Evolutionary conservation across 139 green algal genomes (phyloP).

Genomic region (Micractinium sp.): DNA sequence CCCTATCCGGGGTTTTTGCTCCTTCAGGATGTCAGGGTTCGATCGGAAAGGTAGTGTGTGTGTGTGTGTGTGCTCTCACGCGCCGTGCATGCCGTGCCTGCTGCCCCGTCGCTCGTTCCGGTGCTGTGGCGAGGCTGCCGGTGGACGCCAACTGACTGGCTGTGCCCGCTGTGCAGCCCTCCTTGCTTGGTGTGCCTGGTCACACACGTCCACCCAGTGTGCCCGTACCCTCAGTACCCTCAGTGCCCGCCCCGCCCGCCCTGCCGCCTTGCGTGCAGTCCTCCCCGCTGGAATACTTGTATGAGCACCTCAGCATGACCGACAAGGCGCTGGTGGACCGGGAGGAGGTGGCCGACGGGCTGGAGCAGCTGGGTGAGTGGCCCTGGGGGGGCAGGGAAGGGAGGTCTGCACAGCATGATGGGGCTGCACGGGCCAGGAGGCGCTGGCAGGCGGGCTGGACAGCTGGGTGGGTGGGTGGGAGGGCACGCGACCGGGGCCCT

Average conservation of each 20-base stretch:
- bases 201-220: neutral
- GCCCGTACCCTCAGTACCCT: neutral
- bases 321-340: conserved; percentile 39
- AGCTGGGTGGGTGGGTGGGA: neutral
- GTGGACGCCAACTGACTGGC: no score
- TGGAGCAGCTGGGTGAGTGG: conserved; percentile 59
- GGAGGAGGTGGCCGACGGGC: conserved; percentile 59
- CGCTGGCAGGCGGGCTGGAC: conserved; percentile 28
- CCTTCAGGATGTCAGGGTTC: no score
- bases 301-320: conserved; percentile 44
- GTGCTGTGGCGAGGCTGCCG: no score
- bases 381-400: neutral
- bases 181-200: neutral
- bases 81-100: no score
- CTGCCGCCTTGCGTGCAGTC: neutral
- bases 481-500: no score
- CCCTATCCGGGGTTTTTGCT: no score
- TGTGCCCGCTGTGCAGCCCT: neutral
- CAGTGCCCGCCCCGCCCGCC: neutral
- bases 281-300: conserved; percentile 46
- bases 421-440: no score
- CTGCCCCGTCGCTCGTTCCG: no score
- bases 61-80: no score
- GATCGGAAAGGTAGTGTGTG: no score
- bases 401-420: no score